Base-by-base conservation (phyloP, 1,284 basidiomycete genomes). In the Lentinus polychrous region DNA sequence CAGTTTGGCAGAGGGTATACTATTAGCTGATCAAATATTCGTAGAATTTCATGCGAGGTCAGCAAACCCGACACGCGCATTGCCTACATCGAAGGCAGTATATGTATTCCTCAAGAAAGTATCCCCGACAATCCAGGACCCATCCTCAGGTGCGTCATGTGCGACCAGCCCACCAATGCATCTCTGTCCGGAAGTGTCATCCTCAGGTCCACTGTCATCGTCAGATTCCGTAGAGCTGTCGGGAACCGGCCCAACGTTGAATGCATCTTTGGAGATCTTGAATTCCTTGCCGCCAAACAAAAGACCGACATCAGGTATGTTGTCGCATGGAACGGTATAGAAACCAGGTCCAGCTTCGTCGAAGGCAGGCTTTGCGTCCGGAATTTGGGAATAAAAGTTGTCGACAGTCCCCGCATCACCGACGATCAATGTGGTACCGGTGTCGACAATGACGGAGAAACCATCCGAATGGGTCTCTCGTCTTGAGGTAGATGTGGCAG, bases 341-440 rank as follows among this genome's bases (percentile, higher is more conserved):
- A 55, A 49, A 4, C 59, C 59, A 2, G 50, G 20, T 1, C 53
- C 54, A 15, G 48, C 34, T n/a, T 31, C 45, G 14, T 43, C 43
- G n/a, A 51, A 47, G 6, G 52, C 51, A 18, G 50, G 45, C 43
- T 52, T 20, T 7, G 72, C 53, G 46, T 70, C 70, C 3, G 60
- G 59, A 33, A 77, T 66, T 14, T 54, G 24, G 12, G 55, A 58
- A 60, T 73, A 76, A 52, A 78, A 58, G n/a, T 57, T 41, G 37
- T 57, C 62, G 11, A 78, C 68, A 22, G 67, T 61, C 33, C 63
- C 54, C 7, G 70, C 63, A 31, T 71, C 70, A 34, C 75, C 76
- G 10, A 72, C 61, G 59, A 76, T 69, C 36, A 74, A 55, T 44
- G 75, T 75, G n/a, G 72, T 70, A 48, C 70, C 67, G 7, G 64